Evolutionary conservation across 2,329 filamentous ascomycete genomes (phyloP).

Genomic region (Blumeria hordei): DNA sequence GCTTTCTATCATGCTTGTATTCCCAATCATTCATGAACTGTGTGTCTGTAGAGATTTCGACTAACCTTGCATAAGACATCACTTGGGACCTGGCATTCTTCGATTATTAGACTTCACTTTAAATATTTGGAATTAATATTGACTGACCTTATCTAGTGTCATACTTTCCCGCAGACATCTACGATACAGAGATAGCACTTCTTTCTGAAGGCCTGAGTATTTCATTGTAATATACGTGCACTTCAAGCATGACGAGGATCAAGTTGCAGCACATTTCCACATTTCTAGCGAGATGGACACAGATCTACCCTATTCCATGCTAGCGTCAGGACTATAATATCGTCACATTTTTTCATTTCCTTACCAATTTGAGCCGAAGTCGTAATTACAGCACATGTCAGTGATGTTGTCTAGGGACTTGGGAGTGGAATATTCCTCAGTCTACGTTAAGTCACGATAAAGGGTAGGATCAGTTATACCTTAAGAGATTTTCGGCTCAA

Average conservation of each 20-base stretch:
- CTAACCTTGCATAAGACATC: constrained; percentile 36
- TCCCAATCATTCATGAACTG: constrained; percentile 2
- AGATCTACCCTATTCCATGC: no score
- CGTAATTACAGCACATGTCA: no score
- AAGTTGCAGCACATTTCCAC: no score
- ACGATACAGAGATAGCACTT: constrained; percentile 70
- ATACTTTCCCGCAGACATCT: constrained; percentile 60
- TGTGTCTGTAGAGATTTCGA: constrained; percentile 1
- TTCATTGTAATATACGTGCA: constrained; percentile 17
- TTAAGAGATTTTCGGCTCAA: no score
- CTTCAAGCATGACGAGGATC: neutral
- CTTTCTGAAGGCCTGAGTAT: constrained; percentile 70
- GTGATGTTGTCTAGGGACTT: no score
- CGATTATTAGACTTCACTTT: constrained; percentile 1
- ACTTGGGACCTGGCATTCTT: constrained; percentile 37
- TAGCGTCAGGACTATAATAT: no score
- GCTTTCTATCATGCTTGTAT: neutral
- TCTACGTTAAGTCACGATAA: no score
- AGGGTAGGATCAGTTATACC: no score
- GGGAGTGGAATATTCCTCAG: no score
- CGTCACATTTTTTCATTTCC: no score
- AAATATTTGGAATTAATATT: neutral
- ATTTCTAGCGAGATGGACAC: no score
- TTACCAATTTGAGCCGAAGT: no score
- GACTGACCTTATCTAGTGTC: constrained; percentile 49